Evolutionary conservation across 331 rosid species (phyloP).

Genomic region (Malus hybrid): DNA sequence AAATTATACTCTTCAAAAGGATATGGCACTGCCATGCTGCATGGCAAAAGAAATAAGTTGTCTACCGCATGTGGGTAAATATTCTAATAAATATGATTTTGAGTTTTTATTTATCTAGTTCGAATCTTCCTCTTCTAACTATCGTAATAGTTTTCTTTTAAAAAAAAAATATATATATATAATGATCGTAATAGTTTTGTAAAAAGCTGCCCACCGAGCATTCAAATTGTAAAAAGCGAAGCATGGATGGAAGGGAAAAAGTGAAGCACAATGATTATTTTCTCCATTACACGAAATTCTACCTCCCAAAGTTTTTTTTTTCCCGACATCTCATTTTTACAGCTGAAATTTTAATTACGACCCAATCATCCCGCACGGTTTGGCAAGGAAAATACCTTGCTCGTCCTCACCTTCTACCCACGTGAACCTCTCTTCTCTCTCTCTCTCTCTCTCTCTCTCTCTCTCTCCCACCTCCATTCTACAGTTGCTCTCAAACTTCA

Average conservation of each 20-base stretch:
- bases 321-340: conserved; percentile 5
- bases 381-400: neutral
- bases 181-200: too few relatives aligned
- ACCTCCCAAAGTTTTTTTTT: neutral
- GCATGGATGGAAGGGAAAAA: neutral
- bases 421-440: conserved; percentile 1
- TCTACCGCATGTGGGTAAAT: neutral
- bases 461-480: neutral
- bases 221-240: neutral
- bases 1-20: neutral
- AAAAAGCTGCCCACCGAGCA: neutral
- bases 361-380: conserved; percentile 32
- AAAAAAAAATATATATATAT: too few relatives aligned
- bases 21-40: neutral
- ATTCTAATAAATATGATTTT: too few relatives aligned
- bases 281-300: conserved; percentile 21
- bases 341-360: conserved; percentile 33
- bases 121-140: too few relatives aligned
- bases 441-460: neutral
- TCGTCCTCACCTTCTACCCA: conserved; percentile 31
- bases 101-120: too few relatives aligned
- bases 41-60: neutral
- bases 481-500: neutral
- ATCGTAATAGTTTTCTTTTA: too few relatives aligned
- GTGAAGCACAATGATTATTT: conserved; percentile 22